Evolutionary conservation across 306 rosid genomes (phyloP).

Genomic region (Ormosia emarginata): DNA sequence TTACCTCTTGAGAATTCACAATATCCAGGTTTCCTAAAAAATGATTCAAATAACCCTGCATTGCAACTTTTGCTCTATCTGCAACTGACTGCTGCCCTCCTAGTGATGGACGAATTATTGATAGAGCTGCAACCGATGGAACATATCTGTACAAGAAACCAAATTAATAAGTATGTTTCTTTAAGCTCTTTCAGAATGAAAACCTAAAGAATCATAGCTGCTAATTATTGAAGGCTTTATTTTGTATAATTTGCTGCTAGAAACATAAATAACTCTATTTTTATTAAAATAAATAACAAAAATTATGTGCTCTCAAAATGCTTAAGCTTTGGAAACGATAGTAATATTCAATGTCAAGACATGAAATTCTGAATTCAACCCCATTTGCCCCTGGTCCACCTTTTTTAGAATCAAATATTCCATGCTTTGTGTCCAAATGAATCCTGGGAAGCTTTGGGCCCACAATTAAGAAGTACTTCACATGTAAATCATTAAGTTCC

Average conservation of each 20-base stretch:
- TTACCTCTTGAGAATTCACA: conserved; percentile 89
- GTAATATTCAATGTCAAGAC: conserved; percentile 6
- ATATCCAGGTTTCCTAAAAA: conserved; percentile 79
- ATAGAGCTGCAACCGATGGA: conserved; percentile 79
- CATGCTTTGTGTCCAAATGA: background rate
- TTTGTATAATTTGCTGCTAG: background rate
- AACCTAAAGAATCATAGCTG: background rate
- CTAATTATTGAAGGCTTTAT: conserved; percentile 5
- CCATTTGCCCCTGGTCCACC: background rate
- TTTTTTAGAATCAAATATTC: background rate
- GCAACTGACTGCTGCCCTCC: conserved; percentile 76
- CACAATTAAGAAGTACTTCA: background rate
- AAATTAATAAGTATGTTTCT: conserved; percentile 5
- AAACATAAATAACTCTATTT: background rate
- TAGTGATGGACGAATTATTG: conserved; percentile 75
- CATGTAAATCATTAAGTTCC: conserved; percentile 10
- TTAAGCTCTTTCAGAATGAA: background rate
- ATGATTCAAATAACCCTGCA: conserved; percentile 86
- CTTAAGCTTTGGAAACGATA: background rate
- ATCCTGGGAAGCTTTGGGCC: background rate
- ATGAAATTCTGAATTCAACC: background rate
- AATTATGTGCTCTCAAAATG: background rate
- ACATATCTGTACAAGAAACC: conserved; percentile 54
- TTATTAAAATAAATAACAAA: background rate
- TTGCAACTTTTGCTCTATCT: conserved; percentile 72